These are phyloP conservation scores for Ambrosiella beaveri DNA, from an alignment of 2,329 filamentous ascomycete genomes.

Conservation along the genomic window DNA sequence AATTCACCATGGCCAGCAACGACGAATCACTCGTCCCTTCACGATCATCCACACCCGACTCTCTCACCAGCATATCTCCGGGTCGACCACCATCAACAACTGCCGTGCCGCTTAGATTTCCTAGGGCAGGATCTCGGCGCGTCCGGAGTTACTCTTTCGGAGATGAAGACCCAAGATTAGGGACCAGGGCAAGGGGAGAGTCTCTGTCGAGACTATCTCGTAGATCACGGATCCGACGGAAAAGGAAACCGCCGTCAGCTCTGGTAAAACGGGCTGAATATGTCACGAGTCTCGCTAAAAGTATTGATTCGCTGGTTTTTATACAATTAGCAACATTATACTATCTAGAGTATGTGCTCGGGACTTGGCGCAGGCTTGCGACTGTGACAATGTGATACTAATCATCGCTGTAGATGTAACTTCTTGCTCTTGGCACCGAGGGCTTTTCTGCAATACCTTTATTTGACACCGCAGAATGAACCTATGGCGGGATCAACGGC, in stretches of 20 bases:
- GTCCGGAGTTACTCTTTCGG: conserved; percentile 8
- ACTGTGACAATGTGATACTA: too few relatives aligned
- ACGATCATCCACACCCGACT: background rate
- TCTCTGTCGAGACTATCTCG: conserved; percentile 15
- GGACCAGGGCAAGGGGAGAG: background rate
- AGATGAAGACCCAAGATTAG: background rate
- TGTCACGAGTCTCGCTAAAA: conserved; percentile 40
- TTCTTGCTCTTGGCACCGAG: conserved; percentile 45
- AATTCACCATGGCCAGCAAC: conserved; percentile 5
- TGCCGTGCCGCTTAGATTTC: conserved; percentile 5
- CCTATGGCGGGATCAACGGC: conserved; percentile 37
- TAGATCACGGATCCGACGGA: conserved; percentile 19
- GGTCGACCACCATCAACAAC: conserved; percentile 6
- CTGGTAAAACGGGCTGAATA: conserved; percentile 42
- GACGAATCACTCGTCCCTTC: conserved; percentile 1
- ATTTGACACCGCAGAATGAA: conserved; percentile 45
- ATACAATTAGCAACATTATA: conserved; percentile 48
- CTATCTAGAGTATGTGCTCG: conserved; percentile 44
- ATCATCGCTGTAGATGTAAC: conserved; percentile 35
- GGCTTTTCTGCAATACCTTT: conserved; percentile 41
- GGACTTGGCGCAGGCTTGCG: too few relatives aligned
- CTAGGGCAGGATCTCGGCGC: conserved; percentile 2
- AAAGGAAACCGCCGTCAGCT: conserved; percentile 24
- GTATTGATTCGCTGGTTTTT: conserved; percentile 45
- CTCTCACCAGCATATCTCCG: background rate